Evolutionary conservation across 2,329 filamentous ascomycete genomes (phyloP).

Genomic region (Cladosporium sp.): DNA sequence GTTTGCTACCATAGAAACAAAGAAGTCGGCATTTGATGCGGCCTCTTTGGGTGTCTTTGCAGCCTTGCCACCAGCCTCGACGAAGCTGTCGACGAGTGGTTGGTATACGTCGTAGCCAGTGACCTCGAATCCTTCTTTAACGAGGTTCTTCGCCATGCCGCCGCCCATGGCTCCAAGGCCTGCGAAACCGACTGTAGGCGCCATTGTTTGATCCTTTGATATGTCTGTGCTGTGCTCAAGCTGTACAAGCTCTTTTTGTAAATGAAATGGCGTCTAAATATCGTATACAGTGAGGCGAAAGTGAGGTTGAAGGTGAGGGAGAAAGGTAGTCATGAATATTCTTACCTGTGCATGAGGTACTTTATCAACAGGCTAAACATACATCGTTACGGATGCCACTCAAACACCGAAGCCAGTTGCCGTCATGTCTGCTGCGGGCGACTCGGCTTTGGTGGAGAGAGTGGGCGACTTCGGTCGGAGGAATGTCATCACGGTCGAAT

Average conservation of each 20-base stretch:
- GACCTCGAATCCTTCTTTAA: conserved; percentile 66
- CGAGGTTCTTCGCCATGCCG: conserved; percentile 74
- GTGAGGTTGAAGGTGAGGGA: background rate
- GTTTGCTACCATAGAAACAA: conserved; percentile 75
- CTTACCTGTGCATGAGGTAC: background rate
- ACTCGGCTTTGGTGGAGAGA: background rate
- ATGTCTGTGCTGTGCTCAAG: background rate
- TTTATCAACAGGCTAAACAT: conserved; percentile 13
- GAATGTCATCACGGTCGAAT: conserved; percentile 9
- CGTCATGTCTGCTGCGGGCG: background rate
- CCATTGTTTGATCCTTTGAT: background rate
- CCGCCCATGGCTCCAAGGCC: conserved; percentile 81
- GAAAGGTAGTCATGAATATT: background rate
- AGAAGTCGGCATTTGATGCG: conserved; percentile 59
- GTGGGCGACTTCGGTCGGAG: conserved; percentile 2
- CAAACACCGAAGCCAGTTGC: conserved; percentile 15
- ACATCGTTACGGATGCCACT: background rate
- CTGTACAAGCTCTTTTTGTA: background rate
- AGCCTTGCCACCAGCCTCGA: conserved; percentile 60
- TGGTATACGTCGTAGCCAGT: conserved; percentile 71
- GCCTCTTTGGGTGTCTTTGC: conserved; percentile 62
- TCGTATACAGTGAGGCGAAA: background rate
- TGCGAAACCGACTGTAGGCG: conserved; percentile 53
- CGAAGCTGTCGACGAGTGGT: conserved; percentile 66
- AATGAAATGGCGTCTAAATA: background rate